Evolutionary conservation across 306 rosid genomes (phyloP), one percentile per base, ranked within the genome.

Genomic region (Begonia masoniana): DNA sequence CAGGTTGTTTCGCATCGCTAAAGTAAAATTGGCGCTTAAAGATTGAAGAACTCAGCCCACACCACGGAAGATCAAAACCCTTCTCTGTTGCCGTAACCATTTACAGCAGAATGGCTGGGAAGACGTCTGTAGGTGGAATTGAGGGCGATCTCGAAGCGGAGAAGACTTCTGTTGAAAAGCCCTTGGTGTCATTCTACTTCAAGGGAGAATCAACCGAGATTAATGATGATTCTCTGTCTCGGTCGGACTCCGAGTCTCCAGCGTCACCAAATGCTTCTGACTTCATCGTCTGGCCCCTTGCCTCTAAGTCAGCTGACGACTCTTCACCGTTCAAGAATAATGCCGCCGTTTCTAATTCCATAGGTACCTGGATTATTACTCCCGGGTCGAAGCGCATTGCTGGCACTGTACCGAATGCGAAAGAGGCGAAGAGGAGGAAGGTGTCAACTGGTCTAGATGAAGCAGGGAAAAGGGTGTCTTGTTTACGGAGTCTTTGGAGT

Each of bases 221-320:
- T 19, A 60, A 49, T 0, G 76, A 67, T 9, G 48, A 60, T 41
- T 66, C 62, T 23, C 66, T 47, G 7, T 59, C 72, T 42, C 73
- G 39, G 2, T 73, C 80, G 0, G 78, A 70, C 10, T 41, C 82
- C 8, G 82, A 70, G 31, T 58, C 67, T 8, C 63, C 10, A 36
- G 60, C 75, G 0, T 69, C 80, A 24, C 82, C 79, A 0, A 61
- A 73, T 4, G 70, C 51, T 13, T 70, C 82, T 12, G 83, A 39
- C 23, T 80, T 73, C 76, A 76, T 82, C 46, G 58, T 80, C 69
- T 70, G 67, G 70, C 82, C 83, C 6, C 46, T 69, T 21, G 36
- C 57, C 10, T 60, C 75, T 17, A 75, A 65, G 70, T 72, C 76
- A 21, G 24, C 46, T 7, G 51, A 10, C 2, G 70, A 35, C 15